Base-by-base conservation (phyloP, 2,329 filamentous ascomycete genomes). In the Chrysoporthe cubensis region DNA sequence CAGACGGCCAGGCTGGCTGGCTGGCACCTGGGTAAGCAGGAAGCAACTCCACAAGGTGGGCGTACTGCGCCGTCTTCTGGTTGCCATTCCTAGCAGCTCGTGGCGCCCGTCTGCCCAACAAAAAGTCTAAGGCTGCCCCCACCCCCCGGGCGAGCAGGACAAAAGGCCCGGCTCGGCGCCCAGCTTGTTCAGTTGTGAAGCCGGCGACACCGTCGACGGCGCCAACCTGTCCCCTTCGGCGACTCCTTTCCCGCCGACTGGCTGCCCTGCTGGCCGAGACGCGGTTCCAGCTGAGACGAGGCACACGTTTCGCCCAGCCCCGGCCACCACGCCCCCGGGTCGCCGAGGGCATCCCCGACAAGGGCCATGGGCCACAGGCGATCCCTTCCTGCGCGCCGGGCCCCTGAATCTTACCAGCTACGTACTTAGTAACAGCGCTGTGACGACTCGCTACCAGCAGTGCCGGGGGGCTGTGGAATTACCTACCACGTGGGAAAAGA, bases 341-440 rank as follows among this genome's bases (percentile, higher is more conserved):
- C 11, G 26, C 26, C 13, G 21, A 54, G 50, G 26, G 50, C 50
- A 34, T 13, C 26, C 50, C 14, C 13, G 11, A 52, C 26, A 26
- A 26, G 26, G 26, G 26, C 26, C 26, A 26, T 26, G 26, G 26
- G 26, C 48, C 26, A 14, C 48, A 52, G 48, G 48, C 48, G 48
- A 52, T 4, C 26, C 26, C 26, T 52, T 26, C 21, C 21, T n/a
- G 26, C 13, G 48, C 13, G 48, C 21, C 13, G 48, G 26, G 21
- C 21, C 48, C 13, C 48, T 52, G 48, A 21, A 26, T 26, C 9
- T n/a, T 9, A 18, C 44, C 44, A 40, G 37, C 7, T n/a, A 50
- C 46, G 46, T 52, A 52, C n/a, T 52, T 9, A 21, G 48, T 52
- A 52, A 52, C n/a, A 52, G 48, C 48, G n/a, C 48, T 52, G 48